Evolutionary conservation across 2,329 filamentous ascomycete species (phyloP).

Genomic region (Aureobasidium sp.): DNA sequence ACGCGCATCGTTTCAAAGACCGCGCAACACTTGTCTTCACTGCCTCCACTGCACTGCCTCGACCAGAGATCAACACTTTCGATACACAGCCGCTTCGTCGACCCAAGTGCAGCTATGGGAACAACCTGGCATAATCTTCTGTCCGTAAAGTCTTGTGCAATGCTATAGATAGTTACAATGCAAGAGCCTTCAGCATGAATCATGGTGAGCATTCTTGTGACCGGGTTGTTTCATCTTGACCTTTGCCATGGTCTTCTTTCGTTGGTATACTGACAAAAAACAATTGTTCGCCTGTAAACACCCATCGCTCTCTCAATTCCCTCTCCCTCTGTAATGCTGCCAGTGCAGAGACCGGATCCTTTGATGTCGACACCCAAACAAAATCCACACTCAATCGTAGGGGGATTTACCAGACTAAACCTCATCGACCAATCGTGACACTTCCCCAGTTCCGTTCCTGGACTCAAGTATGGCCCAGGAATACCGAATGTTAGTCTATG

Average conservation of each 20-base stretch:
- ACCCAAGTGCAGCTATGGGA: no score
- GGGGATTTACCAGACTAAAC: background rate
- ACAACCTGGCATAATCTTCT: background rate
- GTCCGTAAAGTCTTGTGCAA: no score
- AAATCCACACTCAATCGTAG: background rate
- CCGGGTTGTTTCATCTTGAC: background rate
- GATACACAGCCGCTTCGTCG: no score
- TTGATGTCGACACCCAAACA: background rate
- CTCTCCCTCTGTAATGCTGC: background rate
- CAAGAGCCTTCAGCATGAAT: no score
- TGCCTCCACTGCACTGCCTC: background rate
- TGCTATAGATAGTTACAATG: no score
- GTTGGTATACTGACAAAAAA: background rate
- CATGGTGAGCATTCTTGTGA: background rate
- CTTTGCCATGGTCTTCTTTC: background rate
- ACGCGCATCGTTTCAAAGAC: background rate
- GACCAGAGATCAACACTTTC: no score
- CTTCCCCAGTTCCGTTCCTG: background rate
- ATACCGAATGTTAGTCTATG: background rate
- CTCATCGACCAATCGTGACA: background rate
- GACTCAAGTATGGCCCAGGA: background rate
- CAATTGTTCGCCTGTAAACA: background rate
- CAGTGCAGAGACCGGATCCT: background rate
- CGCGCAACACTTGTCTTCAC: background rate
- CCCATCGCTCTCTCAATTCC: background rate